Evolutionary conservation across 352 stramenopile genomes (phyloP).

Genomic region (Globisporangium viniferum): DNA sequence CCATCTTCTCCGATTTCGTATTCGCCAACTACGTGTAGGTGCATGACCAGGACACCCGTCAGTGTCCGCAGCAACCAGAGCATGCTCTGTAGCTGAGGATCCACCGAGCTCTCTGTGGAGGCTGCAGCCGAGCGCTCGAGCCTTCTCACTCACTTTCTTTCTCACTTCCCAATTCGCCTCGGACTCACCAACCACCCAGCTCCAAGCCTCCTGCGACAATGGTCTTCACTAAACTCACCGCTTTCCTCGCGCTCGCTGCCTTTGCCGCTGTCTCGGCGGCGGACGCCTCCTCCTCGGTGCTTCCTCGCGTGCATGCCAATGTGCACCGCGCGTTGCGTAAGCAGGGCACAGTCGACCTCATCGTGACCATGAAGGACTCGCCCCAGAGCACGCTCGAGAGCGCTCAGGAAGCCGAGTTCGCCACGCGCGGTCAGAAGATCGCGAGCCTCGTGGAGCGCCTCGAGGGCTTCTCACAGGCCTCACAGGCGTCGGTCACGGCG

Average conservation of each 20-base stretch:
- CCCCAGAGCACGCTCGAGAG: slow-evolving; percentile 14
- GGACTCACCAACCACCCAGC: background rate
- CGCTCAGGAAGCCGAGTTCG: slow-evolving; percentile 14
- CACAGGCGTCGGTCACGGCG: background rate
- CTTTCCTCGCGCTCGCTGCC: background rate
- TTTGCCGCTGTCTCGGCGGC: background rate
- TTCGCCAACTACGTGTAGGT: background rate
- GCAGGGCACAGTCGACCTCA: slow-evolving; percentile 28
- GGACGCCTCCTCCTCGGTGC: background rate
- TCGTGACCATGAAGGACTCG: slow-evolving; percentile 25
- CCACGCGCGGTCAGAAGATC: slow-evolving; percentile 17
- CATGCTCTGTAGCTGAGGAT: background rate
- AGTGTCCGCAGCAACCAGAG: background rate
- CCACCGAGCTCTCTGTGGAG: background rate
- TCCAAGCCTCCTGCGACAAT: background rate
- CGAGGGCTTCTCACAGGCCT: background rate
- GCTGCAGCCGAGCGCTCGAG: background rate
- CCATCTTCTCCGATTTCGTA: background rate
- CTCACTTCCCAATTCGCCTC: background rate
- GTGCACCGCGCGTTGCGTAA: slow-evolving; percentile 25
- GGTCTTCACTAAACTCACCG: background rate
- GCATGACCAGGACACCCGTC: background rate
- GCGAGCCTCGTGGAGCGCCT: slow-evolving; percentile 13
- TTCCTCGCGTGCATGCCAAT: background rate
- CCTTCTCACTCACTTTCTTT: background rate